Evolutionary conservation across 164 flowering plant species (phyloP), one percentile per base, ranked within the genome.

Genomic region (Liquidambar formosana): DNA sequence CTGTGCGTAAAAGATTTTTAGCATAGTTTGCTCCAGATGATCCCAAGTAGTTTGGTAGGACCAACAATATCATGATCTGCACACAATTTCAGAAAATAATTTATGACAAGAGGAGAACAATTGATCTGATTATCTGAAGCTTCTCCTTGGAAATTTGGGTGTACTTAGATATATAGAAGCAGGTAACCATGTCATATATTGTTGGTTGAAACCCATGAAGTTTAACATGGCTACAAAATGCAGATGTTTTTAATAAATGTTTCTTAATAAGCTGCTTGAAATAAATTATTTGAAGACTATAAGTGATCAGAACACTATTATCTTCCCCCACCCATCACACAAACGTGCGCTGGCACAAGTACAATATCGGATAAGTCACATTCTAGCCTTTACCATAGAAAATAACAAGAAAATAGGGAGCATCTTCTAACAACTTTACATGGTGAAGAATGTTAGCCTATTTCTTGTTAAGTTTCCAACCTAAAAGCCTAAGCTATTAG

Each of bases 11-110:
- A 49, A 89, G 87, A 76, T 91, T 91, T 75, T 93, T 93, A n/a
- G 94, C 94, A 78, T 76, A 86, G 75, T 91, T 93, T 75, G 98
- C 98, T 62, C 84, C 85, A 65, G 87, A 82, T 56, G 80, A 58
- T 47, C 87, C 89, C 76, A 85, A 57, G 22, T 6, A 64, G 16
- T 66, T 67, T 25, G 90, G 94, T 66, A 89, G 63, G 61, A 87
- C 72, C 38, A 81, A 16, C 71, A 88, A 70, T 52, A 88, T 79
- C 74, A 89, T 78, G 65, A 89, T 87, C 94, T 89, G 84, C 71
- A 82, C 33, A 71, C 27, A 53, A 71, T 19, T n/a, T 0, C 44
- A 52, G 8, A 19, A 47, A 27, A 26, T 58, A 22, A 25, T 9
- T 26, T 1, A 56, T 15, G 21, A 49, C 44, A 41, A 65, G 11